Evolutionary conservation across 768 basidiomycete genomes (phyloP).

Genomic region (Lactarius psammicola): DNA sequence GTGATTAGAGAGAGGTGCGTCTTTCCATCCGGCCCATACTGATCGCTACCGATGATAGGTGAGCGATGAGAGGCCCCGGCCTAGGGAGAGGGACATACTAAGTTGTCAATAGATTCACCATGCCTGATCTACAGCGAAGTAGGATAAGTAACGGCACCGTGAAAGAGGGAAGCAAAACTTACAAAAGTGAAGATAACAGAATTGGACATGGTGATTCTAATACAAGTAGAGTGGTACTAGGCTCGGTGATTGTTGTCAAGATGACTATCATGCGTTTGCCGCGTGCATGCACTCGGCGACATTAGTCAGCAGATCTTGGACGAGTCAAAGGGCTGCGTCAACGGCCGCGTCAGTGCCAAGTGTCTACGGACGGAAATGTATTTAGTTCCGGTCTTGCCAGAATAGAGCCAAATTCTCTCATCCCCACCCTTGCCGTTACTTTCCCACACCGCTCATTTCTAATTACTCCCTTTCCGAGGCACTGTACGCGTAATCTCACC

Average conservation of each 20-base stretch:
- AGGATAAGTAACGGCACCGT: neutral
- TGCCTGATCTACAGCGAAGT: constrained; percentile 56
- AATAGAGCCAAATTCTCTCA: neutral
- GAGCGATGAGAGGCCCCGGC: neutral
- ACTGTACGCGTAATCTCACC: constrained; percentile 18
- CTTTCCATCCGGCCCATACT: constrained; percentile 75
- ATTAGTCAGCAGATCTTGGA: too few species aligned
- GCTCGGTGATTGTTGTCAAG: neutral
- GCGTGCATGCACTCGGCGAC: neutral
- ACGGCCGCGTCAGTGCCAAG: neutral
- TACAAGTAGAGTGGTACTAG: neutral
- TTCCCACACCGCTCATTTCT: neutral
- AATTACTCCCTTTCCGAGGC: too few species aligned
- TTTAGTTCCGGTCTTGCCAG: too few species aligned
- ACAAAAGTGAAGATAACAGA: constrained; percentile 35
- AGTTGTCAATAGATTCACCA: constrained; percentile 75
- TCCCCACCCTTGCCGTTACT: neutral
- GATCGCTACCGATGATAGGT: constrained; percentile 33
- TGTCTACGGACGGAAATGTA: neutral
- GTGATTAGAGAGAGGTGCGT: constrained; percentile 72
- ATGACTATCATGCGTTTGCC: neutral
- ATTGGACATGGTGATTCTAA: constrained; percentile 23
- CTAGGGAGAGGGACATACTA: constrained; percentile 44
- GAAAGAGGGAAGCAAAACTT: constrained; percentile 12
- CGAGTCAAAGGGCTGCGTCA: too few species aligned